phyloP scores from a whole-genome alignment of 2,329 filamentous ascomycete species.

The Diaporthe velutina region DNA sequence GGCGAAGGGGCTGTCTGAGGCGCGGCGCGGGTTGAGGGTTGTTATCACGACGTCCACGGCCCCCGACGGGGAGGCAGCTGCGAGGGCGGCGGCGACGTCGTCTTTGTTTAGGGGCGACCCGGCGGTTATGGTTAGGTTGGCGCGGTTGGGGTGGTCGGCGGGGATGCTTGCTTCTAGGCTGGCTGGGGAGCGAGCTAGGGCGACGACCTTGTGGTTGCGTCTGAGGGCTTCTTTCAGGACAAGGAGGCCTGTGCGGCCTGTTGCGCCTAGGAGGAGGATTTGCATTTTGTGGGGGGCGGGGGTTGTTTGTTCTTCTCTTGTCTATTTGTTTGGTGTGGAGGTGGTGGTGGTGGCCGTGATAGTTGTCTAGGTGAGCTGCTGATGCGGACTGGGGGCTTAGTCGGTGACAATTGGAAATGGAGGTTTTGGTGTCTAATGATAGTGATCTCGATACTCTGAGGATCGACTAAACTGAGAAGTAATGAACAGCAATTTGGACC shows the following conservation, averaged over 20 bases:
- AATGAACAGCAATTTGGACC: background rate
- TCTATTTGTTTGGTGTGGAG: background rate
- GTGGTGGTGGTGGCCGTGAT: background rate
- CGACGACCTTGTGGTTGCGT: slow-evolving; percentile 54
- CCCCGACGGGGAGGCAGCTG: slow-evolving; percentile 40
- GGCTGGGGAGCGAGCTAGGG: slow-evolving; percentile 52
- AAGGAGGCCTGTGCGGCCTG: slow-evolving; percentile 57
- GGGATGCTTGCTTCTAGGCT: slow-evolving; percentile 41
- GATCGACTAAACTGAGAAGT: background rate
- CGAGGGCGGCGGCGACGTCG: slow-evolving; percentile 49
- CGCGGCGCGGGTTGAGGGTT: slow-evolving; percentile 55
- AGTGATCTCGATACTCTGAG: accelerated
- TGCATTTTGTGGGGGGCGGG: slow-evolving; percentile 51
- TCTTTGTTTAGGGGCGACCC: slow-evolving; percentile 52
- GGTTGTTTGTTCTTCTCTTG: too few relatives aligned
- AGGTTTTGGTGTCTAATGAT: too few relatives aligned
- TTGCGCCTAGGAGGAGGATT: slow-evolving; percentile 58
- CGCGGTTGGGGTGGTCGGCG: background rate
- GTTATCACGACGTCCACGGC: slow-evolving; percentile 49
- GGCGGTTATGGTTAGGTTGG: slow-evolving; percentile 48
- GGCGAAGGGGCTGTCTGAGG: slow-evolving; percentile 56
- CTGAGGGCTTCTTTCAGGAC: slow-evolving; percentile 55
- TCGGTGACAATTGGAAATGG: background rate
- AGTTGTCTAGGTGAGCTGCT: background rate
- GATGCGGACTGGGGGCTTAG: background rate